Base-by-base conservation (phyloP, 1,139 yeast species). In the Sugiyamaella paludigena region DNA sequence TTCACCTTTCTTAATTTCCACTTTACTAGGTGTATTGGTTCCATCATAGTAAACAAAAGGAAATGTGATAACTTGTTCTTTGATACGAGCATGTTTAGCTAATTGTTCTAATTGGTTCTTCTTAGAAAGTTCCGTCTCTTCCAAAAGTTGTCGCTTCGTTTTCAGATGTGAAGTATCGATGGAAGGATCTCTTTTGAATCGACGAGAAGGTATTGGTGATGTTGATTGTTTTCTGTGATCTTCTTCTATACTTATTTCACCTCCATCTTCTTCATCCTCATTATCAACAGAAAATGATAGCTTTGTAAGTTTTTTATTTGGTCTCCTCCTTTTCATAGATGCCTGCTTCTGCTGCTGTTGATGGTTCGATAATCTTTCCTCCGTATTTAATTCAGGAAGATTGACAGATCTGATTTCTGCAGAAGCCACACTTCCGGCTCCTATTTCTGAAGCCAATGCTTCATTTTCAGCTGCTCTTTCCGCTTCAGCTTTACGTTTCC, bases 1-100 rank as follows among this genome's bases (percentile, higher is more conserved):
- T 34, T 60, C 64, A 1, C 64, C 63, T 31, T 56, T 53, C 33
- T 49, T 55, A n/a, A 59, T 51, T 8, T 54, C 47, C n/a, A 61
- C 56, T 7, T 42, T 34, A 27, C 55, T 53, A 7, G 59, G 55
- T 4, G 53, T 47, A 2, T 40, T 32, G 8, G 42, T 34, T 15
- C 62, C 64, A 34, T 60, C 62, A 29, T 47, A 60, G 36, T 54
- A 59, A 7, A 49, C 51, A 47, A 60, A 60, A 29, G 48, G 49
- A 24, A 60, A 40, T 5, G 24, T 30, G 12, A 45, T 48, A 2
- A 52, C 45, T 35, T 48, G 36, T 31, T 54, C 58, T 30, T 37
- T 26, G 26, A 41, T 44, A 13, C 13, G 29, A 19, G 40, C 19
- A 19, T 35, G 28, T 49, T 42, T 37, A 37, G 50, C 36, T 24